Percentiles rank a stretch among this genome's conserved stretches.
Conservation (phyloP, 164 flowering plant species). For the Vitis cinerea region DNA sequence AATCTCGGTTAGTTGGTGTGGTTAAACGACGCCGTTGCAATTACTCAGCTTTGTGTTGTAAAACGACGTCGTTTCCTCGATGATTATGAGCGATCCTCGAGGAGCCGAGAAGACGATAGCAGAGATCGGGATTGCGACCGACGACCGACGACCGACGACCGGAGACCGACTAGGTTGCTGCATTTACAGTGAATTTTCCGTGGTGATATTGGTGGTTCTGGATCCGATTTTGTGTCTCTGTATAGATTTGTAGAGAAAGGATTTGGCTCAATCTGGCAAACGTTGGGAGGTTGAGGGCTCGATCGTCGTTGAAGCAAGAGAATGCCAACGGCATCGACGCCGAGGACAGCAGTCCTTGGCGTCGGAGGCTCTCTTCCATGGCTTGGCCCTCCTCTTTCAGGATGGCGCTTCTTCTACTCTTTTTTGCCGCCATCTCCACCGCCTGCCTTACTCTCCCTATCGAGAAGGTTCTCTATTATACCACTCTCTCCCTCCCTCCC, state of each 20-base stretch:
- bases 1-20: too few relatives aligned
- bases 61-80: too few relatives aligned
- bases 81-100: too few relatives aligned
- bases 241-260: background rate
- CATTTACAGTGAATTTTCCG: background rate
- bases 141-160: too few relatives aligned
- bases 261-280: constrained; percentile 25
- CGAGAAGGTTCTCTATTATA: constrained; percentile 27
- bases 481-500: background rate
- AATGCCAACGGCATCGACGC: constrained; percentile 15
- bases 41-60: too few relatives aligned
- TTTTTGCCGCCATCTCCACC: constrained; percentile 17
- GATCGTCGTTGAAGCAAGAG: constrained; percentile 25
- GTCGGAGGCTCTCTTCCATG: constrained; percentile 25
- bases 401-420: constrained; percentile 20
- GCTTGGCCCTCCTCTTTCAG: constrained; percentile 23
- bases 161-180: too few relatives aligned
- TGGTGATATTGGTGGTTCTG: too few relatives aligned
- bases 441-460: constrained; percentile 41
- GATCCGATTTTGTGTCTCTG: background rate
- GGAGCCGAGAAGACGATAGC: too few relatives aligned
- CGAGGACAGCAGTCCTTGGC: constrained; percentile 27
- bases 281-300: constrained; percentile 27
- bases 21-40: too few relatives aligned
- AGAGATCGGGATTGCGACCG: too few relatives aligned